Base-by-base conservation (phyloP, 306 rosid species). In the Senna siamea region DNA sequence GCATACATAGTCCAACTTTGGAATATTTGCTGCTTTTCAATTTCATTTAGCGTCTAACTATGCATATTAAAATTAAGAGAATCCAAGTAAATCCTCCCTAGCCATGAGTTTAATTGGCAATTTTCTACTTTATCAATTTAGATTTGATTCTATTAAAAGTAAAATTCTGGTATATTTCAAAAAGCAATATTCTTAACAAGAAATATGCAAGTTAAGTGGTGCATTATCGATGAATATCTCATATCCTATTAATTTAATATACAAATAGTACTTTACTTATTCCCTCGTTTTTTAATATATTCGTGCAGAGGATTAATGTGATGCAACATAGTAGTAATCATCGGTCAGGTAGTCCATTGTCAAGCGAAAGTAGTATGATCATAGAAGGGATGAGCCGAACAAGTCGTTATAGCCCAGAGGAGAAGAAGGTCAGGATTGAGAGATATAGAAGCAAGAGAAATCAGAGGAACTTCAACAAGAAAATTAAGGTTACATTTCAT, bases 391-490 rank as follows among this genome's bases (percentile, higher is more conserved):
- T 95, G 97, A 84, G 59, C 85, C 88, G 85, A 60, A 84, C 93
- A 9, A 78, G 89, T 54, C 89, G 80, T 15, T 95, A 92, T 26
- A 87, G 89, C 57, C 97, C 96, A 1, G 91, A 92, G 55, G 99
- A 95, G 78, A 95, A 90, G 87, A 92, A 83, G 40, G 87, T 82
- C 37, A 86, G 92, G 81, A 95, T 95, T 30, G 96, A 95, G 66
- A 90, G 96, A 80, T 95, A 95, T 30, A 83, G 77, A 77, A 85
- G 40, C 84, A 95, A 92, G 81, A 89, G 92, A 82, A 92, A 78
- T 66, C 92, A 79, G 53, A 87, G 99, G 79, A 95, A 95, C 82
- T 95, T 90, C 87, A 87, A 56, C 90, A 95, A 92, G 84, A 95
- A 93, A 81, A 95, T 95, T 28, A 95, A 95, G 99, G 98, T 87